phyloP scores from a whole-genome alignment of 805 yeast genomes.

The Hanseniaspora valbyensis region DNA sequence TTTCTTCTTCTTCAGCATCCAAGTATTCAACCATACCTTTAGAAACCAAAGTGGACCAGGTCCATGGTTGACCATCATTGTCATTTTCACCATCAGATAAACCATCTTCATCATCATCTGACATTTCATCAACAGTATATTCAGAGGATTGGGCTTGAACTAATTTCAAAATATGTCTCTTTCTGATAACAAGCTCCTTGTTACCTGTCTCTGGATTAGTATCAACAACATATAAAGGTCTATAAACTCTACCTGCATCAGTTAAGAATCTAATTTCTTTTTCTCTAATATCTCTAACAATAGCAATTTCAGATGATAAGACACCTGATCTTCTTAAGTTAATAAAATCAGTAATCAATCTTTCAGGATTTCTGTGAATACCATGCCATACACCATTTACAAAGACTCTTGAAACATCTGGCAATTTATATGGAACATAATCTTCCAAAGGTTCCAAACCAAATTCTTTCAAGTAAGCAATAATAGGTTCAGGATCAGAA shows the following conservation, averaged over 20 bases:
- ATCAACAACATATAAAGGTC: constrained; percentile 89
- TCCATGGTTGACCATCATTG: constrained; percentile 39
- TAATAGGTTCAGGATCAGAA: constrained; percentile 89
- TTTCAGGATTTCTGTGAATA: constrained; percentile 92
- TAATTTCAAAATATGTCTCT: constrained; percentile 69
- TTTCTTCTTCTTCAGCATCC: constrained; percentile 98
- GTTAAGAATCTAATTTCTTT: constrained; percentile 92
- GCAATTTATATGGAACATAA: constrained; percentile 83
- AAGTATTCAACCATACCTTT: constrained; percentile 91
- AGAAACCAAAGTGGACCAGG: constrained; percentile 74
- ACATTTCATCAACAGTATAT: constrained; percentile 38
- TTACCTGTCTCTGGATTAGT: constrained; percentile 60
- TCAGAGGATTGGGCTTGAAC: constrained; percentile 48
- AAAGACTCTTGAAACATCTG: constrained; percentile 85
- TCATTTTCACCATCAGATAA: constrained; percentile 38
- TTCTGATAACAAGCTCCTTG: constrained; percentile 66
- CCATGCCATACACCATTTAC: constrained; percentile 99
- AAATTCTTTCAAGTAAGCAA: constrained; percentile 92
- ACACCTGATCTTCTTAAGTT: constrained; percentile 90
- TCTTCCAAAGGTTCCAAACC: constrained; percentile 98
- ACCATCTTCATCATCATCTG: constrained; percentile 41
- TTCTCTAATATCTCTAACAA: constrained; percentile 93
- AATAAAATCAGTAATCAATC: constrained; percentile 80
- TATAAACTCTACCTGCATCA: constrained; percentile 96
- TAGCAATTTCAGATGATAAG: constrained; percentile 89